A percentile compares a stretch with the other conserved stretches of the same genome.
phyloP scores from a whole-genome alignment of 495 filamentous ascomycete species.

The Hamigera avellanea region DNA sequence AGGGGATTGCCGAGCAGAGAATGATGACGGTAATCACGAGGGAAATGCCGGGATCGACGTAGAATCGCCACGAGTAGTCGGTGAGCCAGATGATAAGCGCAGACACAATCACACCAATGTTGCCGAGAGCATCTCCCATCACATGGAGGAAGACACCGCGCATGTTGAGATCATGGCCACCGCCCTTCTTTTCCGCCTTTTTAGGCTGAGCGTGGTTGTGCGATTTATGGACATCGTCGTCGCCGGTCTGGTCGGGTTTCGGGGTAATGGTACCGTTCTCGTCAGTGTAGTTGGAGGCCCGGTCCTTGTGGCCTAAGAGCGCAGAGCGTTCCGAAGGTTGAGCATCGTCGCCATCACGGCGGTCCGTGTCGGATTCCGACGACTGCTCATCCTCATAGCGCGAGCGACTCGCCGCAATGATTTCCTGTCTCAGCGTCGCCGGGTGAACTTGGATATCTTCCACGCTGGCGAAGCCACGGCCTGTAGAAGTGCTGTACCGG shows the following conservation, averaged over 20 bases:
- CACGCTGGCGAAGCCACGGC: constrained; percentile 40
- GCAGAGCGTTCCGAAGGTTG: constrained; percentile 28
- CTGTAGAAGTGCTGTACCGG: constrained; percentile 39
- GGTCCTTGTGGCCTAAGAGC: constrained; percentile 21
- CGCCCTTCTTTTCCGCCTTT: constrained; percentile 42
- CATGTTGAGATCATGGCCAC: constrained; percentile 92
- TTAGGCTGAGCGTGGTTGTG: constrained; percentile 81
- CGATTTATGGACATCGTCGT: constrained; percentile 26
- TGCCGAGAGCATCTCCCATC: constrained; percentile 90
- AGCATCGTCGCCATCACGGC: constrained; percentile 35
- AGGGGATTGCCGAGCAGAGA: constrained; percentile 76
- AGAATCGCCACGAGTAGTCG: constrained; percentile 53
- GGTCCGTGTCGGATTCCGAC: constrained; percentile 42
- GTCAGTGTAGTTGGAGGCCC: constrained; percentile 28
- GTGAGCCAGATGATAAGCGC: constrained; percentile 90
- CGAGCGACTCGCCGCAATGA: constrained; percentile 61
- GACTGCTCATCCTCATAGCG: constrained; percentile 41
- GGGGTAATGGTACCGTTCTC: constrained; percentile 13
- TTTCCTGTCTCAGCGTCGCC: constrained; percentile 80
- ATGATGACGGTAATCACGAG: constrained; percentile 97
- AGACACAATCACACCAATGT: constrained; percentile 90
- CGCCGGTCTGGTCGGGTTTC: constrained; percentile 1
- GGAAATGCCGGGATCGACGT: constrained; percentile 86
- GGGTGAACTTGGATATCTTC: constrained; percentile 79
- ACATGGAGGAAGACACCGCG: constrained; percentile 94